Conservation (phyloP, 1,139 yeast genomes). For the Wickerhamomyces sp. region DNA sequence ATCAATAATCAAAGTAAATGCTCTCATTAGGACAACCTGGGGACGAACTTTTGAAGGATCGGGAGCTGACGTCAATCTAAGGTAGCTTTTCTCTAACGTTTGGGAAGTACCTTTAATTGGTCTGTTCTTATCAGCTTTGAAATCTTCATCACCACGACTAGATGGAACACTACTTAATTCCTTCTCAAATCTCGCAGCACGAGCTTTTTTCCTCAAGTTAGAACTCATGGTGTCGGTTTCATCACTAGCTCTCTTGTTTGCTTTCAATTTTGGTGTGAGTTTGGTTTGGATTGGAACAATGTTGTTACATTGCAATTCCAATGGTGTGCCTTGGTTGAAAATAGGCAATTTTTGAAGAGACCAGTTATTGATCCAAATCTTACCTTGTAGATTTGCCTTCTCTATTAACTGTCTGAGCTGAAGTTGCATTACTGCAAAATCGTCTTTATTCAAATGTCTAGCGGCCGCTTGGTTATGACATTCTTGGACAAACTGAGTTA, state of each 20-base stretch:
- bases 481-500: conserved; percentile 41
- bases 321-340: conserved; percentile 22
- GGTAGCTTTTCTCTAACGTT: conserved; percentile 67
- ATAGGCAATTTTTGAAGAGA: conserved; percentile 47
- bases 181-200: conserved; percentile 50
- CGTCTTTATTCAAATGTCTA: conserved; percentile 22
- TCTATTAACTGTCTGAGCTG: conserved; percentile 46
- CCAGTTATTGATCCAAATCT: conserved; percentile 59
- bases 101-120: conserved; percentile 62
- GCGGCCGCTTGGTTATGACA: conserved; percentile 35
- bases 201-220: conserved; percentile 35
- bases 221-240: conserved; percentile 24
- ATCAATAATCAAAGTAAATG: conserved; percentile 49
- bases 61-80: conserved; percentile 87
- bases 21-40: conserved; percentile 47
- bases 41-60: conserved; percentile 85
- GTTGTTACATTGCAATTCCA: conserved; percentile 18
- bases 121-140: conserved; percentile 26
- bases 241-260: conserved; percentile 1
- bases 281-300: conserved; percentile 7
- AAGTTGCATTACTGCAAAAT: conserved; percentile 32
- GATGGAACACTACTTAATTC: conserved; percentile 24
- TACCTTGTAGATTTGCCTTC: conserved; percentile 41
- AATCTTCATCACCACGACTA: conserved; percentile 3
- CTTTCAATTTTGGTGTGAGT: conserved; percentile 7